These are phyloP conservation scores for Oryza meyeriana DNA, from an alignment of 176 grass and related monocot species.

Conservation along the genomic window DNA sequence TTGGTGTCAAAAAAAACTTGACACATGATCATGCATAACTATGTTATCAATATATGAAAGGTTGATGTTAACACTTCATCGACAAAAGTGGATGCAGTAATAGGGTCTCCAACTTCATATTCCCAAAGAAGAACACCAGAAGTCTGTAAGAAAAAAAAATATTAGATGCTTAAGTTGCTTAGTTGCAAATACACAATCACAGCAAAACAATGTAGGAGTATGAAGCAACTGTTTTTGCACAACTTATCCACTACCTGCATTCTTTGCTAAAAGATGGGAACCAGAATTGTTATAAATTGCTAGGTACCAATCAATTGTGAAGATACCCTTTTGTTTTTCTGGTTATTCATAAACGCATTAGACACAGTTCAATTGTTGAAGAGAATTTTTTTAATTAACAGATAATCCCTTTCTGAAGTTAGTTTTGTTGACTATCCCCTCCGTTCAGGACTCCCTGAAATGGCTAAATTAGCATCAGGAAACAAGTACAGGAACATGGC, in stretches of 20 bases:
- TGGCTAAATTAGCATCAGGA: constrained; percentile 15
- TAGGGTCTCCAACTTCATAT: constrained; percentile 69
- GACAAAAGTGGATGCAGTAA: constrained; percentile 74
- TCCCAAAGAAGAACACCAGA: constrained; percentile 63
- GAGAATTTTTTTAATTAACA: neutral
- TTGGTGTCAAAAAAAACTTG: no score
- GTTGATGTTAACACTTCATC: constrained; percentile 61
- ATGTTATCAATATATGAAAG: neutral
- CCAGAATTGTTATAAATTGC: neutral
- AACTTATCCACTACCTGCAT: neutral
- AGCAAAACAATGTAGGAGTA: neutral
- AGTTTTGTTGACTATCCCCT: neutral
- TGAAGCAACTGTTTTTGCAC: neutral
- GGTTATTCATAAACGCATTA: neutral
- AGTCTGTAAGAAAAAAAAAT: constrained; percentile 24
- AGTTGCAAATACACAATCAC: neutral
- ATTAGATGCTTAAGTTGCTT: neutral
- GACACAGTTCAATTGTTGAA: neutral
- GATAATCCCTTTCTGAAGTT: neutral
- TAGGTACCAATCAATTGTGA: constrained; percentile 2
- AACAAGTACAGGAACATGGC: neutral
- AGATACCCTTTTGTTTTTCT: neutral
- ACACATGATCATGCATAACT: neutral
- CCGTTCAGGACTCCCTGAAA: neutral
- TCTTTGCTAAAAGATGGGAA: neutral